These are phyloP conservation scores for Chaetomiaceae sp. DNA, from an alignment of 2,329 filamentous ascomycete species.

Conservation along the genomic window DNA sequence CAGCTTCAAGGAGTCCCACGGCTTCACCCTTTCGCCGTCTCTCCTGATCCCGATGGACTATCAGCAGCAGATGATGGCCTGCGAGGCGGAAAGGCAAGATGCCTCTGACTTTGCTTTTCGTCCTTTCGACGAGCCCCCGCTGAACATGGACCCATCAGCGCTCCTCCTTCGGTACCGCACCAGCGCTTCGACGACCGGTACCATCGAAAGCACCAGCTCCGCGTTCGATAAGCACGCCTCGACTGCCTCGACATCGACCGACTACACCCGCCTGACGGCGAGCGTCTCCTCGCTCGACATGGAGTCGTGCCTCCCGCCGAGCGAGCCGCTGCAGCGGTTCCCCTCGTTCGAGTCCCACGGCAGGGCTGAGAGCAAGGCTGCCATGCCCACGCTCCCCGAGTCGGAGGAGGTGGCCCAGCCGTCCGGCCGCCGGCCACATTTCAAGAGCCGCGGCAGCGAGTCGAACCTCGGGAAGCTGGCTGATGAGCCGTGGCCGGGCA, in stretches of 20 bases:
- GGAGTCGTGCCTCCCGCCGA: conserved; percentile 26
- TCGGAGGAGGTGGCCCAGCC: conserved; percentile 31
- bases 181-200: conserved; percentile 53
- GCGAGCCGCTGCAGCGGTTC: conserved; percentile 22
- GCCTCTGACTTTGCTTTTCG: conserved; percentile 33
- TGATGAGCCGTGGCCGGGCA: conserved; percentile 21
- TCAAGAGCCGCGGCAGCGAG: conserved; percentile 29
- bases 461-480: conserved; percentile 25
- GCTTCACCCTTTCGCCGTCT: conserved; percentile 56
- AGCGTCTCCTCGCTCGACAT: conserved; percentile 46
- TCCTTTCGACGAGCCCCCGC: conserved; percentile 34
- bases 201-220: conserved; percentile 44
- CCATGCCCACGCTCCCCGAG: conserved; percentile 28
- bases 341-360: conserved; percentile 26
- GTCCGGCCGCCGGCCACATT: conserved; percentile 21
- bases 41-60: conserved; percentile 60
- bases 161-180: conserved; percentile 41
- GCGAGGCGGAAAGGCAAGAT: conserved; percentile 34
- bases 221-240: conserved; percentile 51
- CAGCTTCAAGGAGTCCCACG: conserved; percentile 56
- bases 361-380: conserved; percentile 17
- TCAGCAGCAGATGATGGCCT: conserved; percentile 48
- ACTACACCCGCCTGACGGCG: conserved; percentile 49
- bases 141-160: conserved; percentile 32
- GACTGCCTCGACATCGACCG: conserved; percentile 49